Conservation (phyloP, 352 stramenopile species). For the Phytophthora sp. region DNA sequence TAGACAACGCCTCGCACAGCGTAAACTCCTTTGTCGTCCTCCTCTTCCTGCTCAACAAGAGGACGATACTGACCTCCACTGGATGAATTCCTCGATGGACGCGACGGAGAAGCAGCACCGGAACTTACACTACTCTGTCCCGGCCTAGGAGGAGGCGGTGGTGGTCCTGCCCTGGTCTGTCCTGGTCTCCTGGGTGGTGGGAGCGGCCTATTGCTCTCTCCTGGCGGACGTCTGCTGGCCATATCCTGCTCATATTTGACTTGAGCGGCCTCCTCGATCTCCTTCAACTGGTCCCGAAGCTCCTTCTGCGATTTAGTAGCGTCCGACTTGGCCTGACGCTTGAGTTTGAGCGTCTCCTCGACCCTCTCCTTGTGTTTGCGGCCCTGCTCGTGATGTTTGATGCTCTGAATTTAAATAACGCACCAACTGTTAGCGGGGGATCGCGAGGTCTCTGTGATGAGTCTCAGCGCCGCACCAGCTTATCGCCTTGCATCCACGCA, state of each 20-base stretch:
- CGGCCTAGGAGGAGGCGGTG: conserved; percentile 7
- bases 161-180: not conserved
- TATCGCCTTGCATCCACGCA: conserved; percentile 86
- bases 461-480: conserved; percentile 39
- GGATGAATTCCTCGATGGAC: not conserved
- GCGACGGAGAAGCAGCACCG: not conserved
- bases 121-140: not conserved
- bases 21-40: conserved; percentile 80
- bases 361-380: conserved; percentile 78
- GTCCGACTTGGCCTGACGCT: conserved; percentile 74
- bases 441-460: not conserved
- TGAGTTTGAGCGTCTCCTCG: conserved; percentile 71
- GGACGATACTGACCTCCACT: conserved; percentile 14
- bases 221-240: conserved; percentile 31
- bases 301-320: conserved; percentile 61
- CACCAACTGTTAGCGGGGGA: not conserved
- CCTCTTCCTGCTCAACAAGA: conserved; percentile 34
- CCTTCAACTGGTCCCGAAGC: conserved; percentile 64
- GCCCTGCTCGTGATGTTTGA: conserved; percentile 85
- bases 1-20: conserved; percentile 72
- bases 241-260: conserved; percentile 69
- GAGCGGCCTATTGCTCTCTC: conserved; percentile 10
- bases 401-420: conserved; percentile 51
- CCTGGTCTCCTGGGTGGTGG: conserved; percentile 22
- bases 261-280: conserved; percentile 76